A percentile compares a stretch with the other conserved stretches of the same genome.
phyloP scores from a whole-genome alignment of 2,329 filamentous ascomycete species.

The Trichophaea hybrida region DNA sequence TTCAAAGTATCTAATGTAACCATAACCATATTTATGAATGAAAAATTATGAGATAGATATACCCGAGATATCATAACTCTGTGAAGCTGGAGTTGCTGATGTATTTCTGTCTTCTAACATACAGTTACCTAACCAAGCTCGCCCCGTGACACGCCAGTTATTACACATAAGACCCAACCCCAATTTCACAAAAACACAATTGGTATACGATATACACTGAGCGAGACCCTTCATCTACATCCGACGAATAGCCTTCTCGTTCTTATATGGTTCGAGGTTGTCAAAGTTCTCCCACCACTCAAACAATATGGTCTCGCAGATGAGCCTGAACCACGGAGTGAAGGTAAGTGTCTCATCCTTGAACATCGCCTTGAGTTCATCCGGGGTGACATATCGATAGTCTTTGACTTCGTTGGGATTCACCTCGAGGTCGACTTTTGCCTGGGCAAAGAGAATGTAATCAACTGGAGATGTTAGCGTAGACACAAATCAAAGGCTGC shows the following conservation, averaged over 20 bases:
- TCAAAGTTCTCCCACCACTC: conserved; percentile 92
- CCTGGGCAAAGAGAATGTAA: conserved; percentile 97
- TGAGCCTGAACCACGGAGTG: conserved; percentile 98
- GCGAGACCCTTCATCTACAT: conserved; percentile 40
- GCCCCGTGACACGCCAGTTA: too few relatives aligned
- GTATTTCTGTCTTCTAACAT: too few relatives aligned
- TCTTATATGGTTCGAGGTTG: conserved; percentile 69
- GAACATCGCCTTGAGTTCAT: conserved; percentile 75
- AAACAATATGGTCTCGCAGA: conserved; percentile 89
- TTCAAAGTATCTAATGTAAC: too few relatives aligned
- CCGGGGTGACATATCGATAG: conserved; percentile 66
- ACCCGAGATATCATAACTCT: too few relatives aligned
- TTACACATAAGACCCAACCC: too few relatives aligned
- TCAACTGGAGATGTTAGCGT: conserved; percentile 49
- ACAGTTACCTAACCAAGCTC: too few relatives aligned
- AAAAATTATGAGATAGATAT: too few relatives aligned
- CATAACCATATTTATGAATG: too few relatives aligned
- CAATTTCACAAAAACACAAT: too few relatives aligned
- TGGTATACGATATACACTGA: too few relatives aligned
- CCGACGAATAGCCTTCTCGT: conserved; percentile 74
- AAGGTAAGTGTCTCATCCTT: conserved; percentile 64
- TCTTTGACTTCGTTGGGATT: conserved; percentile 85
- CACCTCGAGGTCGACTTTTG: conserved; percentile 65
- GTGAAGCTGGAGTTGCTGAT: too few relatives aligned
- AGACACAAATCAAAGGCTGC: not conserved